Base-by-base conservation (phyloP, 1,284 basidiomycete genomes). In the Trametes hirsuta region DNA sequence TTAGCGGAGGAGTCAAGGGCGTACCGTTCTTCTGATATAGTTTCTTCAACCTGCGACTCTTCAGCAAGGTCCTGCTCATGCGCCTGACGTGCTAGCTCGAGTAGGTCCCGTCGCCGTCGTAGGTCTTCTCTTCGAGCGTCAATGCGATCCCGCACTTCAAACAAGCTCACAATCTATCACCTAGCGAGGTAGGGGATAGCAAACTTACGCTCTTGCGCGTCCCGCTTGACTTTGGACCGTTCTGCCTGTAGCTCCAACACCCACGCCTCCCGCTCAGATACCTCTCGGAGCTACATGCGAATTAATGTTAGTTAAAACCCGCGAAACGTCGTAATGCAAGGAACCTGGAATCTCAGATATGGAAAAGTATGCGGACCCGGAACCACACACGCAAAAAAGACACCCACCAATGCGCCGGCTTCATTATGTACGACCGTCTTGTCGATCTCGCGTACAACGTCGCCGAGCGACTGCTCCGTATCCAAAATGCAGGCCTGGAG, bases 401-500 rank as follows among this genome's bases (percentile, higher is more conserved):
- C 24, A 65, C 65, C 56, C 55, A 72, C 72, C 41, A 69, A 53
- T 30, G 55, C 50, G 47, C 39, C 50, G 11, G 61, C 52, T 9
- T 65, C 64, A 47, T 69, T 66, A 30, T 67, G 59, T 74, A 83
- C 71, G 72, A 92, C 84, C 66, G 83, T 72, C 37, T 70, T 69
- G 69, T 92, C 83, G 37, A 90, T 84, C 59, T 82, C 81, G 21
- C 66, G 70, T 15, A 86, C 75, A 22, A 90, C 75, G 40, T 84
- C 78, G 22, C 70, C 75, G 1, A 93, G 78, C 6, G 84, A 87
- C 41, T 75, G 74, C 67, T 86, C 76, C n/a, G 85, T 87, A 66
- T 93, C 91, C 36, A 78, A 69, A 54, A 94, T 84, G 53, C 82
- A 83, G 22, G 85, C 78, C 67, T 93, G 90, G 35, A 93, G 72